Base-by-base conservation (phyloP, 169 alveolate genomes). In the Miamiensis avidus region DNA sequence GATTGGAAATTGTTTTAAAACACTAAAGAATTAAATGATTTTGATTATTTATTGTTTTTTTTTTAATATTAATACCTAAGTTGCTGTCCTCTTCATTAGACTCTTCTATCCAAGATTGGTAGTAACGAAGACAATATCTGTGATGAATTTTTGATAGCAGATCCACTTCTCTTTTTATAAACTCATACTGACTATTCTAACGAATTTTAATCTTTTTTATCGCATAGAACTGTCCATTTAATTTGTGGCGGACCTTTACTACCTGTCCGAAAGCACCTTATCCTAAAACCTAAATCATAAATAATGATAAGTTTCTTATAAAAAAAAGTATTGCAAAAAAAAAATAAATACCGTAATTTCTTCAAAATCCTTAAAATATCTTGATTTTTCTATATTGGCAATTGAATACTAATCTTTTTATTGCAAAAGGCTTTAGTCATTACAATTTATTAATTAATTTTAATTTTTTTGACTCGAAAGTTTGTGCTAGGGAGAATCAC, bases 241-340 rank as follows among this genome's bases (percentile, higher is more conserved):
- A 72, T 76, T 79, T 79, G 65, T 79, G 34, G 0, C 64, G 25
- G 27, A 79, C 84, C 30, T 79, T 79, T 4, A 79, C 84, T 0
- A 79, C 84, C 30, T 79, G n/a, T 15, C 84, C 84, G 64, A 79
- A 79, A 28, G 84, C 84, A 25, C 84, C 84, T 64, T 79, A 34
- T 64, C 84, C 84, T 28, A 79, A 29, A 29, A 79, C 75, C 65
- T 79, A 49, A 11, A 49, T 49, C 4, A 49, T 11, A 49, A 49
- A 11, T 20, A 49, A 49, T 49, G 20, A 11, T 49, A 49, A 49
- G 20, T 11, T 49, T 11, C 20, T 49, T 49, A 49, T 11, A 49
- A 11, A 49, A 49, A 49, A 49, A 49, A 49, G 20, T 49, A 49
- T 11, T 49, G 20, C 20, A 49, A 49, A 11, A 49, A 49, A 49